Evolutionary conservation across 1,284 basidiomycete species (phyloP), one percentile per base, ranked within the genome.

Genomic region (Pyrrhoderma lamaoense): DNA sequence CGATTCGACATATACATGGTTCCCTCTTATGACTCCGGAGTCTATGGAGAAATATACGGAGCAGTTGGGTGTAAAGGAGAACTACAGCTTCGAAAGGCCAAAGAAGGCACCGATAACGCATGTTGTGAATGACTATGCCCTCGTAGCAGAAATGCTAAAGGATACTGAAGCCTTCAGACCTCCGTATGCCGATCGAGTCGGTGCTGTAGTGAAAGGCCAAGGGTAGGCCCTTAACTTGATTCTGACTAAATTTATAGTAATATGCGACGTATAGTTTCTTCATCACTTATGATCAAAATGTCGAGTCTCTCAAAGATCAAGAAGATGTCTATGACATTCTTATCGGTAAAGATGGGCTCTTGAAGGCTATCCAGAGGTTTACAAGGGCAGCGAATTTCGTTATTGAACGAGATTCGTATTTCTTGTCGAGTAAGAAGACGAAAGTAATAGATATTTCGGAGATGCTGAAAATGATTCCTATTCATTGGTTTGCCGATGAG

Each of bases 11-110:
- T 93, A 89, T 64, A 82, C 87, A 1, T 89, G 88, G 75, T 91
- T 93, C 80, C 88, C 91, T 34, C 75, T 93, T 56, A 82, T 90
- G 78, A 85, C 83, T 7, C 79, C 91, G 21, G 66, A 73, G 5
- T 63, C 80, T 21, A 88, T 89, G 89, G 67, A 76, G 55, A 65
- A 60, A 2, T 65, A 80, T 62, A 66, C 89, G 52, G 71, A 64
- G 47, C 75, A 82, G 40, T 61, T 90, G 48, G 74, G 75, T 19
- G 68, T 75, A 34, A 56, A 70, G 16, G 67, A 75, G 21, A 63
- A 73, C 44, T 88, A 89, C 57, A 71, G 77, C 52, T 46, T 79
- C 19, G 61, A 62, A 25, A 70, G 77, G 37, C 82, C 84, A 0
- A 62, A 57, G 36, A 55, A 59, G 3, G 60, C 62, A 19, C 45